Conservation (phyloP, 2,329 filamentous ascomycete genomes). For the Bimuria novae-zelandiae region DNA sequence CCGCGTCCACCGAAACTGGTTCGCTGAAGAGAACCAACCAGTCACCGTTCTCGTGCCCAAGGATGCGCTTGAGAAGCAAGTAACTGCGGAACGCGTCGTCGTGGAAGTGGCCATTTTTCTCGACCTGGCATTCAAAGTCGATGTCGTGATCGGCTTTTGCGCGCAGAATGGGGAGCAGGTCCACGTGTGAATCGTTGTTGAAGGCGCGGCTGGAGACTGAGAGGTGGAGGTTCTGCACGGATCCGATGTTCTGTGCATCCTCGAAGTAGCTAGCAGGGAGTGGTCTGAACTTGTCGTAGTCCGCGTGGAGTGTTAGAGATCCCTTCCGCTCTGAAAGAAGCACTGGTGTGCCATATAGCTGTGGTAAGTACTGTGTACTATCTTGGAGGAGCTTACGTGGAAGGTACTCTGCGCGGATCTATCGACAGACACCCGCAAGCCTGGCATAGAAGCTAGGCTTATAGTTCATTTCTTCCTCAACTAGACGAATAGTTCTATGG, state of each 20-base stretch:
- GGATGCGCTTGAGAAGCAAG: not conserved
- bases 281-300: no score
- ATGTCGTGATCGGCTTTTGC: not conserved
- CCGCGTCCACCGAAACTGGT: no score
- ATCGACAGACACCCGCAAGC: no score
- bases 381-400: no score
- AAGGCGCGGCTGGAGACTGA: not conserved
- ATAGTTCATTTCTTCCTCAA: no score
- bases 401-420: no score
- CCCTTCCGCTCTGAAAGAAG: no score
- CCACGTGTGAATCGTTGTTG: not conserved
- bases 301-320: no score
- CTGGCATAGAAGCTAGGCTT: no score
- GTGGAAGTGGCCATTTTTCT: not conserved
- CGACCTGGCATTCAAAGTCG: not conserved
- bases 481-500: no score
- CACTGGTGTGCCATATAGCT: no score
- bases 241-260: not conserved
- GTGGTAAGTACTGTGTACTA: no score
- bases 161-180: not conserved
- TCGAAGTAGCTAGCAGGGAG: not conserved
- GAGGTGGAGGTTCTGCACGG: not conserved
- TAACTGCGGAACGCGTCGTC: not conserved
- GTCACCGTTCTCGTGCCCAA: not conserved
- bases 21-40: not conserved